phyloP scores from a whole-genome alignment of 306 rosid species.

The Rosa multiflora region DNA sequence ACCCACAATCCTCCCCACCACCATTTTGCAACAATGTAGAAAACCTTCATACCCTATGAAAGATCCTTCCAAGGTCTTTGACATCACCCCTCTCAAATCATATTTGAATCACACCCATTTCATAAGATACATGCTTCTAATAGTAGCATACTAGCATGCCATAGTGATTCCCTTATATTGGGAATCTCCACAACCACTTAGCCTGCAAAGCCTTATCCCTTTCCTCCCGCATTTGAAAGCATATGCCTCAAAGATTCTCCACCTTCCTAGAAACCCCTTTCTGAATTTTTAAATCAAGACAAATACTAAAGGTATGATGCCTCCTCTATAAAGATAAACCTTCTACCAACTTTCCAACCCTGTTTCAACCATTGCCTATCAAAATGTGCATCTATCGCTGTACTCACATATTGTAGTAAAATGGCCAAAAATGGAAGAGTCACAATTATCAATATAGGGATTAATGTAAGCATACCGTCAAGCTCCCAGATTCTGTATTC shows the following conservation, averaged over 20 bases:
- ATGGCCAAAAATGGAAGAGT: background rate
- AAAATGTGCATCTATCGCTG: background rate
- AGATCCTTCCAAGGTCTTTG: background rate
- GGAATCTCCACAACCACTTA: background rate
- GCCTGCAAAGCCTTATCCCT: too few relatives aligned
- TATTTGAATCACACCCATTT: background rate
- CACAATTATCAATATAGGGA: slow-evolving; percentile 1
- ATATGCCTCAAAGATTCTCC: too few relatives aligned
- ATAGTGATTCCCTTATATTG: background rate
- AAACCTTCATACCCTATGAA: too few relatives aligned
- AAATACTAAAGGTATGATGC: background rate
- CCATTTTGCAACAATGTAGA: background rate
- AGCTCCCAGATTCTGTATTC: slow-evolving; percentile 83
- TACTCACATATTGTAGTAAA: slow-evolving; percentile 29
- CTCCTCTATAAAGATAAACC: background rate
- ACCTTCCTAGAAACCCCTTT: too few relatives aligned
- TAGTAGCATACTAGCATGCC: slow-evolving; percentile 3
- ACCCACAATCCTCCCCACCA: background rate
- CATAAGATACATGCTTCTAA: background rate
- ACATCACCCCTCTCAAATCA: background rate
- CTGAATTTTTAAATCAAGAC: too few relatives aligned
- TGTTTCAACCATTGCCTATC: background rate
- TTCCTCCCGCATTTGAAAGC: too few relatives aligned
- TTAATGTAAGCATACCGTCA: slow-evolving; percentile 58
- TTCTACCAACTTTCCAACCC: background rate